Percentiles rank a stretch among this genome's conserved stretches.
Conservation (phyloP, 2,329 filamentous ascomycete genomes). For the Fusarium secorum region DNA sequence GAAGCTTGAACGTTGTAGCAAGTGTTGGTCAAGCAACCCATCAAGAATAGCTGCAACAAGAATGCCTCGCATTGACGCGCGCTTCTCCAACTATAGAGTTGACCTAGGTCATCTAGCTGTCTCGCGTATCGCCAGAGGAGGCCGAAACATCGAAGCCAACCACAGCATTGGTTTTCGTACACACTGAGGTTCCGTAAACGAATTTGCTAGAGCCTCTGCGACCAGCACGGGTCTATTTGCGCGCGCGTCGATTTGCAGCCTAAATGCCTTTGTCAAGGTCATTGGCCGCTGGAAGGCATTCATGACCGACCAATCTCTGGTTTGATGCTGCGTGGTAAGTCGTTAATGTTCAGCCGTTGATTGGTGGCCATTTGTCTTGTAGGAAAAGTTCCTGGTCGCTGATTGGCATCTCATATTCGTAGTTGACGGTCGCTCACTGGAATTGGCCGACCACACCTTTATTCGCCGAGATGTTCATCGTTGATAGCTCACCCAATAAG, state of each 20-base stretch:
- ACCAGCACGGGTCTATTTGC: not conserved
- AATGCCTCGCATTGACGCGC: conserved; percentile 37
- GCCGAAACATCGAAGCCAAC: conserved; percentile 5
- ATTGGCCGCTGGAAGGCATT: not conserved
- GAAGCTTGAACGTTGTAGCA: not conserved
- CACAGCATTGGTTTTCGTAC: not conserved
- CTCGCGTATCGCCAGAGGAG: conserved; percentile 13
- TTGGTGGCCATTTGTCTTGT: conserved; percentile 10
- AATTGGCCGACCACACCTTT: not conserved
- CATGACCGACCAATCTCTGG: not conserved
- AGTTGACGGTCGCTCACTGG: conserved; percentile 10
- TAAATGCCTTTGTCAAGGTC: not conserved
- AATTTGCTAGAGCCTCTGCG: not conserved
- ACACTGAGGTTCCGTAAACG: not conserved
- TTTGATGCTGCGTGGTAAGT: conserved; percentile 7
- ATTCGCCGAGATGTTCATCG: not conserved
- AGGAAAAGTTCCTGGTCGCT: not conserved
- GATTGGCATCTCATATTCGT: conserved; percentile 13
- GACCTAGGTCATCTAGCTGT: not conserved
- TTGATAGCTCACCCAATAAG: conserved; percentile 6
- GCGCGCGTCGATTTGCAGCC: conserved; percentile 22
- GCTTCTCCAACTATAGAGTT: conserved; percentile 18
- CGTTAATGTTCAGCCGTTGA: not conserved
- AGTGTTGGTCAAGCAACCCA: not conserved
- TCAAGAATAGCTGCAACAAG: conserved; percentile 6